Percentiles rank a stretch among this genome's conserved stretches.
These are phyloP conservation scores for Lanzia echinophila DNA, from an alignment of 2,329 filamentous ascomycete species.

Conservation along the genomic window DNA sequence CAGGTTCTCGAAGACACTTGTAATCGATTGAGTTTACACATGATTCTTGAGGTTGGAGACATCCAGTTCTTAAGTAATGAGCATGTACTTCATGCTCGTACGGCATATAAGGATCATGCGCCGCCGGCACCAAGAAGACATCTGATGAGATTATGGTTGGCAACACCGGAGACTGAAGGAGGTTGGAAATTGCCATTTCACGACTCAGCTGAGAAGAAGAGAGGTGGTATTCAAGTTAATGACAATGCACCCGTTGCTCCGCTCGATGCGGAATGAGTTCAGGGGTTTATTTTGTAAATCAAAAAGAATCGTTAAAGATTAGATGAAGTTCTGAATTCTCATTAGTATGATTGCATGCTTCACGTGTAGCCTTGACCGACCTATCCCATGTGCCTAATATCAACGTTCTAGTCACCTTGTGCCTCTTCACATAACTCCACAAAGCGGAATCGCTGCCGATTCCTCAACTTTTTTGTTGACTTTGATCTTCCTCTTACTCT, in stretches of 20 bases:
- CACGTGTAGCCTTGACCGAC: background rate
- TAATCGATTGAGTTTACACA: conserved; percentile 67
- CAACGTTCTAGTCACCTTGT: background rate
- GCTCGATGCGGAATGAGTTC: conserved; percentile 64
- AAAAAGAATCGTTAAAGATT: background rate
- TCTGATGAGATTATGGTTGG: conserved; percentile 77
- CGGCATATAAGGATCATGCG: conserved; percentile 67
- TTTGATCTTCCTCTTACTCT: no score
- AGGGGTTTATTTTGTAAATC: background rate
- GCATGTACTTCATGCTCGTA: conserved; percentile 75
- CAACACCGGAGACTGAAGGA: conserved; percentile 73
- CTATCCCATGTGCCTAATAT: background rate
- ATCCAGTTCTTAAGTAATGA: conserved; percentile 81
- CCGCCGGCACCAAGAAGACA: conserved; percentile 67
- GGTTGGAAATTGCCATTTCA: conserved; percentile 81
- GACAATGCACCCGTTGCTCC: conserved; percentile 68
- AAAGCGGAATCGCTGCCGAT: background rate
- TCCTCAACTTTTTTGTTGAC: background rate
- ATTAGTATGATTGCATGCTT: background rate
- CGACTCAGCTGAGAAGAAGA: conserved; percentile 77
- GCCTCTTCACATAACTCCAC: background rate
- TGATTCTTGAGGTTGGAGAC: conserved; percentile 80
- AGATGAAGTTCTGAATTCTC: background rate
- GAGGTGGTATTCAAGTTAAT: conserved; percentile 83
- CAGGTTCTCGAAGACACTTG: conserved; percentile 70